Evolutionary conservation across 139 green algal species (phyloP).

Genomic region (Ettlia oleoabundans): DNA sequence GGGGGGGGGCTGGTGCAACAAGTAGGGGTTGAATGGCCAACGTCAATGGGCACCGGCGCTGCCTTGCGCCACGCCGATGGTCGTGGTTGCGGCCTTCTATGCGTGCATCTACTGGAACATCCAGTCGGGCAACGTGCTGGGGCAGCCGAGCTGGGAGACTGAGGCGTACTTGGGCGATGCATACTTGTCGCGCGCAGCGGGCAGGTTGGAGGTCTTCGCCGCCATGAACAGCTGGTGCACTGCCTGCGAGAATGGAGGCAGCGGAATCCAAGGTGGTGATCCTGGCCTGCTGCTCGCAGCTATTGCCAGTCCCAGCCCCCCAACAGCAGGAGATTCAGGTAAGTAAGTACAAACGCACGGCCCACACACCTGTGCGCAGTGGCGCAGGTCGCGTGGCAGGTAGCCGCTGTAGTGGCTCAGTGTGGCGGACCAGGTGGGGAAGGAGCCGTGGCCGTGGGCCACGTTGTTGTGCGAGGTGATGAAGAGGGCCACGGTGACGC

Average conservation of each 20-base stretch:
- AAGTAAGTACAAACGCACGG: background rate
- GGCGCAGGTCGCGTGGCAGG: constrained; percentile 53
- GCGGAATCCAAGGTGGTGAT: background rate
- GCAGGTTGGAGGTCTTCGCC: constrained; percentile 44
- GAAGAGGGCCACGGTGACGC: constrained; percentile 79
- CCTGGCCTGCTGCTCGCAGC: too few species aligned
- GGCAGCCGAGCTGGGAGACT: constrained; percentile 46
- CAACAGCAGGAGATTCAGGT: too few species aligned
- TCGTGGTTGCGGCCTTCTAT: background rate
- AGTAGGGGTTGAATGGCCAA: too few species aligned
- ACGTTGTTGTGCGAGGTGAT: too few species aligned
- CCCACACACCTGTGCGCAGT: constrained; percentile 43
- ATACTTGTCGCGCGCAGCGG: constrained; percentile 71
- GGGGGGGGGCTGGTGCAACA: too few species aligned
- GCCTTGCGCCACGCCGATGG: too few species aligned
- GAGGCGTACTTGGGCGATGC: constrained; percentile 46
- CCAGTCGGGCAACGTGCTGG: constrained; percentile 44
- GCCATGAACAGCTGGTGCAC: constrained; percentile 41
- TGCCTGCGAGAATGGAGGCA: constrained; percentile 15
- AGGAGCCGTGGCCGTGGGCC: constrained; percentile 4
- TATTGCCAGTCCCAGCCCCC: too few species aligned
- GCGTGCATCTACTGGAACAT: constrained; percentile 34
- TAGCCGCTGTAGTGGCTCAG: constrained; percentile 77
- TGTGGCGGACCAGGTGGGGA: constrained; percentile 62
- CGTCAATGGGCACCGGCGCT: too few species aligned